A percentile compares a stretch with the other conserved stretches of the same genome.
Conservation (phyloP, 352 stramenopile genomes). For the Labyrinthula sp. region DNA sequence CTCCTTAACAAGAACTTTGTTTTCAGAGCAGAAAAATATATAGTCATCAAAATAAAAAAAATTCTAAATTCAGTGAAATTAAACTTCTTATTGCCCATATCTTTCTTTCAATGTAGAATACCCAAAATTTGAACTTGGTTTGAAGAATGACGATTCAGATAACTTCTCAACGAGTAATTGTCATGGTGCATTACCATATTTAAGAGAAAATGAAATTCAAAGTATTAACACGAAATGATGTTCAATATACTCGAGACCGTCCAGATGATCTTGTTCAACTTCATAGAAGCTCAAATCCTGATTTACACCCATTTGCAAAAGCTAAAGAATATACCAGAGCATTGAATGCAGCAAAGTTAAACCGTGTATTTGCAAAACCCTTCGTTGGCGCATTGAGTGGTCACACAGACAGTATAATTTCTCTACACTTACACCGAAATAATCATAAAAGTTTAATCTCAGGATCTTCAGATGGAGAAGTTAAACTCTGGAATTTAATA, state of each 20-base stretch:
- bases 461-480: constrained; percentile 65
- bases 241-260: constrained; percentile 75
- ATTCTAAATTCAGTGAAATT: too few relatives aligned
- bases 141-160: too few relatives aligned
- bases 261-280: constrained; percentile 72
- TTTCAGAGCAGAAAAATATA: too few relatives aligned
- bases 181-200: constrained; percentile 16
- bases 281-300: constrained; percentile 84
- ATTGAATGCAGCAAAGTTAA: constrained; percentile 86
- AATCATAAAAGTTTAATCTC: constrained; percentile 56
- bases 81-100: too few relatives aligned
- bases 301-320: constrained; percentile 72
- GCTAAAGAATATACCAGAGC: constrained; percentile 80
- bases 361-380: constrained; percentile 94
- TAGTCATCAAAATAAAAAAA: too few relatives aligned
- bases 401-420: constrained; percentile 84
- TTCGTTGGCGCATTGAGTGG: constrained; percentile 87
- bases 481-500: constrained; percentile 90
- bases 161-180: too few relatives aligned
- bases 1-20: too few relatives aligned
- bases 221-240: constrained; percentile 79
- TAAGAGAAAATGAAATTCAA: constrained; percentile 89
- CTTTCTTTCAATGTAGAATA: too few relatives aligned
- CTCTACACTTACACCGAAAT: constrained; percentile 61
- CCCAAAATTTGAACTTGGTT: too few relatives aligned